phyloP scores from a whole-genome alignment of 148 eudicot species.

The Cornus controversa region DNA sequence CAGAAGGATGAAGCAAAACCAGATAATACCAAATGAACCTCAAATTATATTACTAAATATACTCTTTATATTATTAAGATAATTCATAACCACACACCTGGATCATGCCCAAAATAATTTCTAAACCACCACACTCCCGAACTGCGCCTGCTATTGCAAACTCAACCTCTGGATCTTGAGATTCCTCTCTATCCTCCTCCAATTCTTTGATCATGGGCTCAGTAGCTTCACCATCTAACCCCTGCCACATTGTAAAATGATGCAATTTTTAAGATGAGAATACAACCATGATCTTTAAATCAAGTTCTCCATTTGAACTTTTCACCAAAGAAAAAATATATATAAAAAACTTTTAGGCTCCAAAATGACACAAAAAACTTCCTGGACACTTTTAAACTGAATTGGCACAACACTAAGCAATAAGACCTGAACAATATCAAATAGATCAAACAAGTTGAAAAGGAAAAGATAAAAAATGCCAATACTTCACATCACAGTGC shows the following conservation, averaged over 20 bases:
- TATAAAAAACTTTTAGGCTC: too few relatives aligned
- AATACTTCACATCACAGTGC: background rate
- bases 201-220: constrained; percentile 99
- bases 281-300: background rate
- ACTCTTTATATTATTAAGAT: background rate
- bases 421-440: constrained; percentile 7
- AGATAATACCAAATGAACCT: background rate
- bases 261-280: constrained; percentile 10
- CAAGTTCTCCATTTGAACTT: background rate
- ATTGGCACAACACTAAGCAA: too few relatives aligned
- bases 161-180: constrained; percentile 99
- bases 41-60: background rate
- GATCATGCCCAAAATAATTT: constrained; percentile 81
- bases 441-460: background rate
- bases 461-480: background rate
- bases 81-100: constrained; percentile 55
- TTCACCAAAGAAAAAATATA: too few relatives aligned
- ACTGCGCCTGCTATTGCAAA: constrained; percentile 97
- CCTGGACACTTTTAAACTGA: background rate
- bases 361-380: background rate
- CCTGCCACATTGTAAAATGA: constrained; percentile 44
- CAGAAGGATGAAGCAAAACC: background rate
- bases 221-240: constrained; percentile 99
- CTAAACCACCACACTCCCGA: constrained; percentile 89
- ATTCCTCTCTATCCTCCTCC: constrained; percentile 97